These are phyloP conservation scores for Barnettozyma botsteinii DNA, from an alignment of 805 yeast genomes.

Conservation along the genomic window DNA sequence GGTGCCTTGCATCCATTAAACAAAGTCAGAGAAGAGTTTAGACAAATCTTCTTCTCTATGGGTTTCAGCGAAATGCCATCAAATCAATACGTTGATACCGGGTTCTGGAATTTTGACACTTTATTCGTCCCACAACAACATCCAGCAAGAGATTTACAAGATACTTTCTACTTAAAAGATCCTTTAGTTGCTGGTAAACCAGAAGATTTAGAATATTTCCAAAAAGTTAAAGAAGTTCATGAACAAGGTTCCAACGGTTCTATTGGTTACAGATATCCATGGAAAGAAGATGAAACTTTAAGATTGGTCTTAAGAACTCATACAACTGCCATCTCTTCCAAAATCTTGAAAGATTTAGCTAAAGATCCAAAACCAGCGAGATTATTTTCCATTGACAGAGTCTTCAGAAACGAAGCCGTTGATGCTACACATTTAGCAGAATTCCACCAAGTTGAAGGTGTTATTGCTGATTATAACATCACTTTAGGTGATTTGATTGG, in stretches of 20 bases:
- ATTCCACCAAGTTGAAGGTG: slow-evolving; percentile 99
- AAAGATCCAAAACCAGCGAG: slow-evolving; percentile 84
- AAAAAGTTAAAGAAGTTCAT: slow-evolving; percentile 77
- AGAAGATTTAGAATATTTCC: slow-evolving; percentile 71
- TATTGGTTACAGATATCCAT: slow-evolving; percentile 96
- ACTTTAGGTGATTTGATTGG: slow-evolving; percentile 96
- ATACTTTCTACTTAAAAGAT: slow-evolving; percentile 94
- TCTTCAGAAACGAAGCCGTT: slow-evolving; percentile 98
- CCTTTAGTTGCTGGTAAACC: slow-evolving; percentile 81
- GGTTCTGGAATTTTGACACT: slow-evolving; percentile 98
- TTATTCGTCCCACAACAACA: slow-evolving; percentile 98
- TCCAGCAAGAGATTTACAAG: slow-evolving; percentile 99
- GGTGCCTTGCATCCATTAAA: slow-evolving; percentile 97
- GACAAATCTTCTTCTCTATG: slow-evolving; percentile 95
- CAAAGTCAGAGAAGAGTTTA: slow-evolving; percentile 95
- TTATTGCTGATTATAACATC: slow-evolving; percentile 90
- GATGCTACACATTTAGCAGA: slow-evolving; percentile 99
- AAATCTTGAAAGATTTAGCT: slow-evolving; percentile 83
- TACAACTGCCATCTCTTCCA: slow-evolving; percentile 90
- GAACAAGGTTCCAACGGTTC: slow-evolving; percentile 89
- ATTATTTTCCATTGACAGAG: slow-evolving; percentile 94
- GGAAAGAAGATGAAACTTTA: slow-evolving; percentile 88
- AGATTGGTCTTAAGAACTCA: slow-evolving; percentile 95
- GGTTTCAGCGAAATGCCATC: slow-evolving; percentile 99
- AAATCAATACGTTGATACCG: slow-evolving; percentile 94